Percentiles rank a stretch among this genome's conserved stretches.
Conservation (phyloP, 2,329 filamentous ascomycete genomes). For the Aspergillus fumigatus region DNA sequence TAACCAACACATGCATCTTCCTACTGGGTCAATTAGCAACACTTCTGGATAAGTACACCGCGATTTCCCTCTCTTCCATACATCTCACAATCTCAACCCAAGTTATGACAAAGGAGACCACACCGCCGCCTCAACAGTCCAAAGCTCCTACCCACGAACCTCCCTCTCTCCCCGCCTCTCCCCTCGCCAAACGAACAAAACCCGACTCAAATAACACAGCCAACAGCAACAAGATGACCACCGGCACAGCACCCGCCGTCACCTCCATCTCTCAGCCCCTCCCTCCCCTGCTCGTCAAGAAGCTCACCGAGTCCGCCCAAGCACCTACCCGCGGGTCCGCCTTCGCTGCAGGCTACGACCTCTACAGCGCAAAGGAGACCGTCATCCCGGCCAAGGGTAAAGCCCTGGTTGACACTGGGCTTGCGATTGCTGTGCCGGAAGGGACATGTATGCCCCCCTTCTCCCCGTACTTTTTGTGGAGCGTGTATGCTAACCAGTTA, state of each 20-base stretch:
- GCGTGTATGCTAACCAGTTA: background rate
- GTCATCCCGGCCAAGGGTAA: conserved; percentile 78
- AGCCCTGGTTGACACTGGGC: conserved; percentile 82
- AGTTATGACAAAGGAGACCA: conserved; percentile 42
- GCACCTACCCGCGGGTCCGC: conserved; percentile 84
- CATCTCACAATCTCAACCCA: background rate
- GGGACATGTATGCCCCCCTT: conserved; percentile 68
- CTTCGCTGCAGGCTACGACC: conserved; percentile 88
- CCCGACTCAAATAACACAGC: conserved; percentile 40
- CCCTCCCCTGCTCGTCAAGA: conserved; percentile 78
- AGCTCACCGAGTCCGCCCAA: conserved; percentile 72
- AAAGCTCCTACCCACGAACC: conserved; percentile 37
- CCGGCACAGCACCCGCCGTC: conserved; percentile 26
- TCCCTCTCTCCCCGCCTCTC: conserved; percentile 64
- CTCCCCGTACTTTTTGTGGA: background rate
- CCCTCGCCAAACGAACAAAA: conserved; percentile 77
- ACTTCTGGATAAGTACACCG: background rate
- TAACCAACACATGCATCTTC: conserved; percentile 4
- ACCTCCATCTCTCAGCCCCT: conserved; percentile 38
- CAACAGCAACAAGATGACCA: conserved; percentile 27
- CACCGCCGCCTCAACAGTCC: conserved; percentile 22
- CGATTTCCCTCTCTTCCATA: conserved; percentile 1
- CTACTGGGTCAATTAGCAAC: too few species aligned
- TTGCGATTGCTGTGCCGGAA: conserved; percentile 82
- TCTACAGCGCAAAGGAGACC: conserved; percentile 73